Conservation (phyloP, 768 basidiomycete genomes). For the Mrakia frigida region DNA sequence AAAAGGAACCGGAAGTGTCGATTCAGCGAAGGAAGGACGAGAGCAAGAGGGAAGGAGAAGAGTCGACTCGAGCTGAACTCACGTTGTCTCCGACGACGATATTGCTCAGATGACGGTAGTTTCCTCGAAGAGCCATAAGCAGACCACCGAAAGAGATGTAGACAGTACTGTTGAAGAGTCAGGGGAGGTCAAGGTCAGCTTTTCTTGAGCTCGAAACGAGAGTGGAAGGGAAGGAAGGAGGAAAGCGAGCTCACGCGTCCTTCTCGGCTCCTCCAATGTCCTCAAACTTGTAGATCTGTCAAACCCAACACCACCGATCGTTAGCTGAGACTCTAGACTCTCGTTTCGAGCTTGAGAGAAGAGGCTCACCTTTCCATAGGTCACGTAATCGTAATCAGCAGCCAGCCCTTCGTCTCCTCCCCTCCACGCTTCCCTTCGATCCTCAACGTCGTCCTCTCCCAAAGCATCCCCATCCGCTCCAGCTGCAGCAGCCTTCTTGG, state of each 20-base stretch:
- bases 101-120: constrained; percentile 81
- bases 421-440: constrained; percentile 51
- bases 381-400: constrained; percentile 97
- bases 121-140: constrained; percentile 87
- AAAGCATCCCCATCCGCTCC: constrained; percentile 36
- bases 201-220: background rate
- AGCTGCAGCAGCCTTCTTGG: background rate
- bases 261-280: constrained; percentile 44
- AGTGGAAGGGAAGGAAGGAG: background rate
- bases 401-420: constrained; percentile 76
- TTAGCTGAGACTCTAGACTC: background rate
- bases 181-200: background rate
- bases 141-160: constrained; percentile 96
- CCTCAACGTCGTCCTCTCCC: constrained; percentile 34
- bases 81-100: constrained; percentile 86
- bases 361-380: constrained; percentile 84
- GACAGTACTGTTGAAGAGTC: constrained; percentile 60
- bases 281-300: constrained; percentile 93
- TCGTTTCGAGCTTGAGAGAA: background rate
- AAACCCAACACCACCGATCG: background rate
- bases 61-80: constrained; percentile 66
- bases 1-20: background rate
- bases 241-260: constrained; percentile 19
- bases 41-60: background rate
- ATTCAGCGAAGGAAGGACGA: background rate